phyloP scores from a whole-genome alignment of 345 rosid genomes.

The Populus tremula region DNA sequence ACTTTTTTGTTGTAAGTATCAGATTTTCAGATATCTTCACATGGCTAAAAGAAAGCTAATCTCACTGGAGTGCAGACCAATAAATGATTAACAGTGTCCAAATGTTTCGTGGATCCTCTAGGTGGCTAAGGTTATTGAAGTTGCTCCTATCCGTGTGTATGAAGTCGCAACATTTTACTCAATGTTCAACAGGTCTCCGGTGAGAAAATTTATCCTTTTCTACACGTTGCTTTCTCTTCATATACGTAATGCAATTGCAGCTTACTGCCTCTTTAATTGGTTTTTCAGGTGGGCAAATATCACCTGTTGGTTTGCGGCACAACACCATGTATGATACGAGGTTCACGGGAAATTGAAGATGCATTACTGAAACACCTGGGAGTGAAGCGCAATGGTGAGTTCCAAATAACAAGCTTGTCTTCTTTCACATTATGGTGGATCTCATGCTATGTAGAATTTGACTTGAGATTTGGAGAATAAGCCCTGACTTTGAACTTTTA shows the following conservation, averaged over 20 bases:
- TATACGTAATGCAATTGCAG: constrained; percentile 6
- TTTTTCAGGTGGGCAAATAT: constrained; percentile 84
- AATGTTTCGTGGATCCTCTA: constrained; percentile 29
- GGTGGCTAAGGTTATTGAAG: constrained; percentile 87
- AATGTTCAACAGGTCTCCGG: constrained; percentile 89
- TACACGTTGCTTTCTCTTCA: neutral
- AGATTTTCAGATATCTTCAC: neutral
- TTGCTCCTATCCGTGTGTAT: constrained; percentile 90
- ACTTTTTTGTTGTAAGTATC: neutral
- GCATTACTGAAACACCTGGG: constrained; percentile 88
- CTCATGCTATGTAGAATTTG: neutral
- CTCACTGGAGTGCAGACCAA: neutral
- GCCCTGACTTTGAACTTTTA: constrained; percentile 13
- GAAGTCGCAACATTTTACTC: constrained; percentile 99
- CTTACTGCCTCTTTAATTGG: constrained; percentile 13
- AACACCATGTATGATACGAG: constrained; percentile 96
- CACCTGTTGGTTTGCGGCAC: constrained; percentile 98
- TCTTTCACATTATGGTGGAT: constrained; percentile 1
- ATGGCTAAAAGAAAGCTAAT: neutral
- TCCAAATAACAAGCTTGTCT: constrained; percentile 5
- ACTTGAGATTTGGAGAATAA: constrained; percentile 9
- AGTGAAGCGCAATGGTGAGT: constrained; percentile 86
- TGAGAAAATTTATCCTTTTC: constrained; percentile 30
- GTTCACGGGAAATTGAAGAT: constrained; percentile 86
- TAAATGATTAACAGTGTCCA: neutral